phyloP scores from a whole-genome alignment of 1,139 yeast genomes.

The Starmera stellimalicola region DNA sequence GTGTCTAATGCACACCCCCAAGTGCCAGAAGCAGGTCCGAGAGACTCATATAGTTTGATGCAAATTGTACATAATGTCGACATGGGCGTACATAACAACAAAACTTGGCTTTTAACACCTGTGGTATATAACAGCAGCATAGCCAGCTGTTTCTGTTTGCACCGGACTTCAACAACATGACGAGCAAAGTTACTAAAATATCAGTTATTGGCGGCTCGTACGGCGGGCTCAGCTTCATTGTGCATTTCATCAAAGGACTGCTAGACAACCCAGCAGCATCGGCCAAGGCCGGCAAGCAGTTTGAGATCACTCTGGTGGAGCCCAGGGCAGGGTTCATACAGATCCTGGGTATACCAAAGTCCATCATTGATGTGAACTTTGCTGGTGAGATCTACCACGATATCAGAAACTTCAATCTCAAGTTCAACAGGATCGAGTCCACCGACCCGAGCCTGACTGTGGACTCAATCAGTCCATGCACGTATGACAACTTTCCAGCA shows the following conservation, averaged over 20 bases:
- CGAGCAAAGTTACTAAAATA: constrained; percentile 20
- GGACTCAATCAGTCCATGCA: constrained; percentile 13
- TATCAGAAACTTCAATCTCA: constrained; percentile 16
- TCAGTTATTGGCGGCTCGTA: constrained; percentile 45
- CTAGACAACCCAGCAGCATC: constrained; percentile 8
- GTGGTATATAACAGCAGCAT: no score
- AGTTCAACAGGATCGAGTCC: constrained; percentile 23
- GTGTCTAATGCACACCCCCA: no score
- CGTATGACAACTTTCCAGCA: constrained; percentile 6
- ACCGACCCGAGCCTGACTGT: constrained; percentile 23
- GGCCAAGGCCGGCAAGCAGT: constrained; percentile 5
- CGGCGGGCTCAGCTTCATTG: constrained; percentile 37
- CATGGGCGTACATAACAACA: no score
- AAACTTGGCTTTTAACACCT: no score
- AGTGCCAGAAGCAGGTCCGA: no score
- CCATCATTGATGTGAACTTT: constrained; percentile 37
- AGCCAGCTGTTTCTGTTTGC: no score
- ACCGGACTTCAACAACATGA: no score
- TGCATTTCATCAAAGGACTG: constrained; percentile 28
- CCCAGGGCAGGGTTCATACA: constrained; percentile 45
- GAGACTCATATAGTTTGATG: no score
- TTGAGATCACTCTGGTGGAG: constrained; percentile 36
- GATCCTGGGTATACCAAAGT: constrained; percentile 40
- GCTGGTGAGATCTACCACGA: constrained; percentile 32
- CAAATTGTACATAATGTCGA: no score